A percentile compares a stretch with the other conserved stretches of the same genome.
Evolutionary conservation across 2,329 filamentous ascomycete genomes (phyloP).

Genomic region (Stagonosporopsis tanaceti): DNA sequence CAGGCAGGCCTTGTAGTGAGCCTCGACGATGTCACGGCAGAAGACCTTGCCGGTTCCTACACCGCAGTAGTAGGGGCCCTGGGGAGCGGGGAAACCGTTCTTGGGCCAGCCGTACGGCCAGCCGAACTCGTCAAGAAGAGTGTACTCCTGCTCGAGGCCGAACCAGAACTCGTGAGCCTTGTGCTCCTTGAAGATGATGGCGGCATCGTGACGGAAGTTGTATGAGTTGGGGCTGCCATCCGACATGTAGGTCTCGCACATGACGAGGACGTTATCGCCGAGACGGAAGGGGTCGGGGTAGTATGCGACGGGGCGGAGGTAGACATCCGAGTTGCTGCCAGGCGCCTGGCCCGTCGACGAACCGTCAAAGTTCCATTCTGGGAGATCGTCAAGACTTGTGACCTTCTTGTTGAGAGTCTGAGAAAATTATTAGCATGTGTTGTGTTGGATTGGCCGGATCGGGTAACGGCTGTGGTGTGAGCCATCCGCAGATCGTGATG

Average conservation of each 20-base stretch:
- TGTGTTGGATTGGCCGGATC: slow-evolving; percentile 1
- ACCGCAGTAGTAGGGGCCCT: slow-evolving; percentile 98
- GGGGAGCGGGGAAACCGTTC: slow-evolving; percentile 88
- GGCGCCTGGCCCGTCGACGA: slow-evolving; percentile 92
- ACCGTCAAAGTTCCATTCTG: slow-evolving; percentile 85
- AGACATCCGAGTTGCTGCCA: slow-evolving; percentile 96
- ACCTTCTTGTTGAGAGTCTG: slow-evolving; percentile 71
- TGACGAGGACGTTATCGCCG: slow-evolving; percentile 90
- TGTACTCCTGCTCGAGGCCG: slow-evolving; percentile 98
- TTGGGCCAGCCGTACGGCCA: slow-evolving; percentile 93
- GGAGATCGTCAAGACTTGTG: slow-evolving; percentile 68
- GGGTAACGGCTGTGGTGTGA: slow-evolving; percentile 9
- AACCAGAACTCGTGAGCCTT: slow-evolving; percentile 91
- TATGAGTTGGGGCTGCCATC: slow-evolving; percentile 97
- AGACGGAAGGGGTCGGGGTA: slow-evolving; percentile 92
- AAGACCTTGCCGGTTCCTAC: slow-evolving; percentile 97
- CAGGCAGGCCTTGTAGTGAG: slow-evolving; percentile 89
- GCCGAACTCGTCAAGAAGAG: slow-evolving; percentile 82
- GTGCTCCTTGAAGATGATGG: slow-evolving; percentile 88
- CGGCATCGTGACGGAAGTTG: slow-evolving; percentile 95
- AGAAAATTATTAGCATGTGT: slow-evolving; percentile 30
- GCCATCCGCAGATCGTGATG: slow-evolving; percentile 22
- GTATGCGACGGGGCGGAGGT: slow-evolving; percentile 88
- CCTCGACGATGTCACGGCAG: slow-evolving; percentile 96
- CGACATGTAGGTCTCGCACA: slow-evolving; percentile 92